phyloP scores from a whole-genome alignment of 2,329 filamentous ascomycete species.

The Hypoxylon sp. region DNA sequence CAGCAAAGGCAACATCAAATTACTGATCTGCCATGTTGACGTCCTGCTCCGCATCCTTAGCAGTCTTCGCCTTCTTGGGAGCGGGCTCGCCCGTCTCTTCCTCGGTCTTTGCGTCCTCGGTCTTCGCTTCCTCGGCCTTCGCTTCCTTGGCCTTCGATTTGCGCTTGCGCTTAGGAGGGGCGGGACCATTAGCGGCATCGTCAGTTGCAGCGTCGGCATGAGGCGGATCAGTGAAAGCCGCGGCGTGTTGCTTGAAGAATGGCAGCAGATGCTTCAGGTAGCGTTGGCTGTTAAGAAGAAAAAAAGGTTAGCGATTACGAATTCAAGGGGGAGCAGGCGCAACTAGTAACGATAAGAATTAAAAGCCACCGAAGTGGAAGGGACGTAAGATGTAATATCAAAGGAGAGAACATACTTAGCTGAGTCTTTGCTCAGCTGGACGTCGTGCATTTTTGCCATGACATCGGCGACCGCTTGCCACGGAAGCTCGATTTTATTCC shows the following conservation, averaged over 20 bases:
- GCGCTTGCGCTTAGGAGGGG: background rate
- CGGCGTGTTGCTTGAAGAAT: background rate
- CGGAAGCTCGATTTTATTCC: background rate
- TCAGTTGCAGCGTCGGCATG: background rate
- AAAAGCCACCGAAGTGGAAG: background rate
- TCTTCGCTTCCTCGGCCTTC: background rate
- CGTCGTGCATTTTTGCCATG: background rate
- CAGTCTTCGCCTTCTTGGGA: background rate
- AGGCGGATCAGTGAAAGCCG: background rate
- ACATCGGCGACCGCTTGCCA: background rate
- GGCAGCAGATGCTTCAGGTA: background rate
- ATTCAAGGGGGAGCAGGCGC: background rate
- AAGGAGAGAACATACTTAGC: constrained; percentile 1
- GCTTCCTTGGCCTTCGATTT: background rate
- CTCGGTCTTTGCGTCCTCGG: no score
- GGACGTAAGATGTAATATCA: background rate
- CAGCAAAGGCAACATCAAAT: background rate
- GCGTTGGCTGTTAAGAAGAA: background rate
- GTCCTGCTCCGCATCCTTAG: background rate
- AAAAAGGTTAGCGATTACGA: background rate
- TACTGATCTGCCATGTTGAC: background rate
- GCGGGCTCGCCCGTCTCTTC: background rate
- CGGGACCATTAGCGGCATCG: background rate
- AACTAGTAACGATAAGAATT: background rate
- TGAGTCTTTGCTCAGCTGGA: background rate